Conservation (phyloP, 139 green algal species). For the Chlamydomonas applanata region DNA sequence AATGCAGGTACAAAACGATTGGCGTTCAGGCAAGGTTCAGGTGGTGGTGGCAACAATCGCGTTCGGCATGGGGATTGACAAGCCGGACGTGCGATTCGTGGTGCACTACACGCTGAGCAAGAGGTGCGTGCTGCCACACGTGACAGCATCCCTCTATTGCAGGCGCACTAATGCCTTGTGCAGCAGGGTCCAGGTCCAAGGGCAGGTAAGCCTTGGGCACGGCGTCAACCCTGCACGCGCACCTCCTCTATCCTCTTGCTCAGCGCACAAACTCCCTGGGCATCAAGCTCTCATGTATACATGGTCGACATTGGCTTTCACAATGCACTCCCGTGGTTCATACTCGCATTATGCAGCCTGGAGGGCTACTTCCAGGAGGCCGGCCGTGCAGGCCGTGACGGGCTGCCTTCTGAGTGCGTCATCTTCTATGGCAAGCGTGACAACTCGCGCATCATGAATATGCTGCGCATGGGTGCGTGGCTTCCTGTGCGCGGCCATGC, state of each 20-base stretch:
- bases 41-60: slow-evolving; percentile 88
- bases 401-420: slow-evolving; percentile 63
- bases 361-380: slow-evolving; percentile 63
- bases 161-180: too few relatives aligned
- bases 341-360: too few relatives aligned
- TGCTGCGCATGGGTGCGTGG: slow-evolving; percentile 10
- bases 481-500: too few relatives aligned
- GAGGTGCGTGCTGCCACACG: too few relatives aligned
- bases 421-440: slow-evolving; percentile 67
- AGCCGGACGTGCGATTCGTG: slow-evolving; percentile 80
- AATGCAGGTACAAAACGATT: slow-evolving; percentile 72
- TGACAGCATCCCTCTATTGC: too few relatives aligned
- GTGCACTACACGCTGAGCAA: slow-evolving; percentile 83
- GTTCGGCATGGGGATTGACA: slow-evolving; percentile 87
- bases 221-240: too few relatives aligned
- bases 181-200: too few relatives aligned
- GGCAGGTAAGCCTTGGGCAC: too few relatives aligned
- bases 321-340: too few relatives aligned
- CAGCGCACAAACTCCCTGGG: too few relatives aligned
- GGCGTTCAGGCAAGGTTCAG: slow-evolving; percentile 61
- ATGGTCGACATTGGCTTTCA: too few relatives aligned
- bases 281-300: too few relatives aligned
- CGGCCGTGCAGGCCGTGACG: slow-evolving; percentile 82
- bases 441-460: slow-evolving; percentile 15
- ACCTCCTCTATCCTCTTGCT: neutral